Base-by-base conservation (phyloP, 305 asterid genomes). In the Plantago rigida region DNA sequence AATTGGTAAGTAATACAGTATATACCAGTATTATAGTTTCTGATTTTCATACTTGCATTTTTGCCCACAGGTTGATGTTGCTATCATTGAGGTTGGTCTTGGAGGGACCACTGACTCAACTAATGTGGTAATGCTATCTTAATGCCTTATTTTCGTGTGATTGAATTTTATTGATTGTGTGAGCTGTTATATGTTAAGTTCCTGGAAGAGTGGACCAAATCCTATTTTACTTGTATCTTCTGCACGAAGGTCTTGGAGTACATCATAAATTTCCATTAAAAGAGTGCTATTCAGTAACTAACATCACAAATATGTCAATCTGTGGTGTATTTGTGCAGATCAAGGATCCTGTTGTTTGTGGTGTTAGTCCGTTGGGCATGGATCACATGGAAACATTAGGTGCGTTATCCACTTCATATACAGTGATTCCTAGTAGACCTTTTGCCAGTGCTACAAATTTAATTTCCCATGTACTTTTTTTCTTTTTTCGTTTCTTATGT, bases 311-410 rank as follows among this genome's bases (percentile, higher is more conserved):
- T 17, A 17, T 17, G 19, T 17, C 19, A 22, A 22, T 22, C 26
- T 22, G 26, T 22, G 26, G 26, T 22, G 2, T 22, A 72, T 59
- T 64, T 71, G 49, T 69, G 74, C 84, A 89, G 96, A 82, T 85
- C 70, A 79, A 84, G 78, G 64, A 80, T 67, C 97, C 94, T 61
- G 78, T 83, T 64, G 97, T 89, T 63, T 87, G 95, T 71, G 97
- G 95, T 56, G 78, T 89, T 72, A 76, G 87, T 74, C 82, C 97
- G 31, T 79, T 87, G 59, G 97, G 95, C 68, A 84, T 83, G 94
- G 97, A 89, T 77, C 97, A 89, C 75, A 81, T 80, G 85, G 97
- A 89, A 81, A 70, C 75, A 59, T 79, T 89, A 60, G 97, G 96
- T 87, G 51, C 22, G 78, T 77, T 60, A 61, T 68, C 50, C 67